Evolutionary conservation across 257 asterid species (phyloP).

Genomic region (Echites panduratus): DNA sequence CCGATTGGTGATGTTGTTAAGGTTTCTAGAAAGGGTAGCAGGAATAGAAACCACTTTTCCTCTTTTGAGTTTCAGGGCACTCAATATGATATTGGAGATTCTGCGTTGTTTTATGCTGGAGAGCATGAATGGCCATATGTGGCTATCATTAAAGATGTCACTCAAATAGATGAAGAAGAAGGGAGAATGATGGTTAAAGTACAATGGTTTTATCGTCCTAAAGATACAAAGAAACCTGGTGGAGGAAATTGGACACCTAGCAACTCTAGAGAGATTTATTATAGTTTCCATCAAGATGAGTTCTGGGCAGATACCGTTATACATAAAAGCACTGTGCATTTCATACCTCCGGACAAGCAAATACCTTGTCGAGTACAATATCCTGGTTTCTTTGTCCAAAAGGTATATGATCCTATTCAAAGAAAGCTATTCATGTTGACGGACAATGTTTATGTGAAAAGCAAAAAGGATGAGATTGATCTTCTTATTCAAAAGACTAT

Average conservation of each 20-base stretch:
- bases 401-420: slow-evolving; percentile 63
- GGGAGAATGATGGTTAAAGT: slow-evolving; percentile 54
- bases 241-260: slow-evolving; percentile 74
- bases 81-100: slow-evolving; percentile 48
- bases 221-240: slow-evolving; percentile 58
- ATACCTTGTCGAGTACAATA: slow-evolving; percentile 62
- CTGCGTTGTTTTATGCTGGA: slow-evolving; percentile 32
- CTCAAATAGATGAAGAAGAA: slow-evolving; percentile 21
- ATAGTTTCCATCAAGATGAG: slow-evolving; percentile 78
- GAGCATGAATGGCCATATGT: slow-evolving; percentile 67
- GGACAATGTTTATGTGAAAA: slow-evolving; percentile 63
- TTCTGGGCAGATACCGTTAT: slow-evolving; percentile 77
- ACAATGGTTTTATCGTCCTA: slow-evolving; percentile 93
- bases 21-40: slow-evolving; percentile 63
- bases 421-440: slow-evolving; percentile 63
- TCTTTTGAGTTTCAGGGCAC: slow-evolving; percentile 65
- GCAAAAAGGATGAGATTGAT: slow-evolving; percentile 59
- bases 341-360: slow-evolving; percentile 65
- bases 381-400: slow-evolving; percentile 82
- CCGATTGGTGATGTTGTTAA: slow-evolving; percentile 64
- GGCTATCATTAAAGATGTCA: slow-evolving; percentile 85
- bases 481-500: slow-evolving; percentile 66
- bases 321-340: slow-evolving; percentile 87
- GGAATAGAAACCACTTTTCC: slow-evolving; percentile 35
- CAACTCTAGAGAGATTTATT: slow-evolving; percentile 64